Evolutionary conservation across 768 basidiomycete genomes (phyloP), one percentile per base, ranked within the genome.

Genomic region (Lactarius pseudohatsudake): DNA sequence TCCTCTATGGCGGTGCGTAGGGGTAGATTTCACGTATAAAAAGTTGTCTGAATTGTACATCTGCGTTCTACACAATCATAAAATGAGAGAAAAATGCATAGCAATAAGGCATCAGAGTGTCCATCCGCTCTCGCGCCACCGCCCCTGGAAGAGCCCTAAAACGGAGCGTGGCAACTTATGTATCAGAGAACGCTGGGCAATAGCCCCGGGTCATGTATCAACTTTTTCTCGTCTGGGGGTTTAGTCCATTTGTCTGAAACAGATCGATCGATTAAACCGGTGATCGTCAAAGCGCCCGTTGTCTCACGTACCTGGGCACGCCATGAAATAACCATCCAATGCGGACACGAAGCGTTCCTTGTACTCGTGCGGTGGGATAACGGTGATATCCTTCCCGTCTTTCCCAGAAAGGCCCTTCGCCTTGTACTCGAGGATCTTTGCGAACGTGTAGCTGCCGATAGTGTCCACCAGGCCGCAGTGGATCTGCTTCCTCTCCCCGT

Each of bases 361-460:
- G 72, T 94, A 94, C 74, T 92, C 90, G 4, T 83, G 79, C 2
- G 91, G 91, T 1, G 91, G 91, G 50, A 94, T 81, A 16, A 93
- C 88, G 0, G 91, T 94, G 10, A 91, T 85, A 40, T 92, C 88
- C 68, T 91, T 88, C 2, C 84, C 85, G 4, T 85, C 78, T 56
- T 86, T 86, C 15, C 59, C 47, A 26, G 67, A 71, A 20, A 93
- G 79, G 5, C 85, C 86, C 75, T 94, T 94, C 10, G 90, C 90
- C 73, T 91, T 90, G 72, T 91, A 91, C 75, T 94, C 92, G 8
- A 94, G 78, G 0, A 90, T 92, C 75, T 93, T 94, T 2, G 90
- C 91, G 69, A 93, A 88, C 0, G 90, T 91, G 75, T 89, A 94
- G 71, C 89, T 91, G 34, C 91, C 92, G 30, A 94, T 92, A 0